Evolutionary conservation across 75 land plant genomes (phyloP).

Genomic region (Cryptomeria japonica): DNA sequence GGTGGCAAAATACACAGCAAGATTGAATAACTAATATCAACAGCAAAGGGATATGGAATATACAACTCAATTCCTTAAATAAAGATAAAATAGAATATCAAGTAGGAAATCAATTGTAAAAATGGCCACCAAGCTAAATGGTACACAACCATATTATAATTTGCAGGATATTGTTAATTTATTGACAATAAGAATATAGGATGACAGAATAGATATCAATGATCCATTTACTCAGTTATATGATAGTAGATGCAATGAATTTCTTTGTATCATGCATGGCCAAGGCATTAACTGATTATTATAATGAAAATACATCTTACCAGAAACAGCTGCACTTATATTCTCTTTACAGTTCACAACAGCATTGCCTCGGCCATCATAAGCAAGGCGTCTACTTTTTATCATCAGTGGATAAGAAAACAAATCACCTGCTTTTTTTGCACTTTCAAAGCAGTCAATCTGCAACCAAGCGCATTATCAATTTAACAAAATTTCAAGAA

Average conservation of each 20-base stretch:
- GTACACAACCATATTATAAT: not conserved
- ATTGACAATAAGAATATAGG: not conserved
- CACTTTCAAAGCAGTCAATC: slow-evolving; percentile 63
- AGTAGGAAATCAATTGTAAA: not conserved
- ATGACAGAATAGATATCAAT: not conserved
- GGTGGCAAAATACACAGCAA: not conserved
- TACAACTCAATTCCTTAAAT: not conserved
- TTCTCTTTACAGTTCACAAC: slow-evolving; percentile 71
- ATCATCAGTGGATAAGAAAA: slow-evolving; percentile 97
- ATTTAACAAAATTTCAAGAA: not conserved
- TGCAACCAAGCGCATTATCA: slow-evolving; percentile 11
- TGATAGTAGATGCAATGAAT: not conserved
- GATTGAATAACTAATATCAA: not conserved
- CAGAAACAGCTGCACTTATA: slow-evolving; percentile 62
- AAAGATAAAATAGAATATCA: not conserved
- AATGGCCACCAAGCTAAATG: not conserved
- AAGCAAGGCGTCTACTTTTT: slow-evolving; percentile 87
- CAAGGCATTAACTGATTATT: not conserved
- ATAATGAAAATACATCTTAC: slow-evolving; percentile 25
- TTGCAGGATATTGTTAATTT: not conserved
- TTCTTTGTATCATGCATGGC: not conserved
- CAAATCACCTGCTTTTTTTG: slow-evolving; percentile 60
- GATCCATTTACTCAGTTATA: not conserved
- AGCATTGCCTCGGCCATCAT: slow-evolving; percentile 98
- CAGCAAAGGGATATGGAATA: not conserved